phyloP scores from a whole-genome alignment of 441 rosid species.

The Omphalea diandra region DNA sequence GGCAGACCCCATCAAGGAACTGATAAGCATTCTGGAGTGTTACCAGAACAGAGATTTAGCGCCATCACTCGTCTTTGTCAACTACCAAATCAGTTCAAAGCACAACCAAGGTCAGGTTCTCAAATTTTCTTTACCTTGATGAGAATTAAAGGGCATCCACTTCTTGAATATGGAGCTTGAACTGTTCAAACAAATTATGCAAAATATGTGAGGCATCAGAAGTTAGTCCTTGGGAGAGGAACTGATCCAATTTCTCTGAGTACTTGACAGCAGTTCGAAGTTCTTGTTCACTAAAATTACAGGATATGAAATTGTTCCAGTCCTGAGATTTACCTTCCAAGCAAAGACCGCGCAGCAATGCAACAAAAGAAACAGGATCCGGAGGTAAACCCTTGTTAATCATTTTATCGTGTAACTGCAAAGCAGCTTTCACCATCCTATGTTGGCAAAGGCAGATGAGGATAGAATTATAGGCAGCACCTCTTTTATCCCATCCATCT shows the following conservation, averaged over 20 bases:
- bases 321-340: slow-evolving; percentile 55
- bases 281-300: slow-evolving; percentile 43
- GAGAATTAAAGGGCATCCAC: slow-evolving; percentile 22
- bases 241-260: slow-evolving; percentile 37
- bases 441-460: slow-evolving; percentile 57
- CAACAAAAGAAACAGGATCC: slow-evolving; percentile 57
- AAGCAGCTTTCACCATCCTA: slow-evolving; percentile 65
- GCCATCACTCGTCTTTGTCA: background rate
- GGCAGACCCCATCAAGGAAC: slow-evolving; percentile 7
- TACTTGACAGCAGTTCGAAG: slow-evolving; percentile 50
- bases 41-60: background rate
- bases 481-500: slow-evolving; percentile 52
- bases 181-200: slow-evolving; percentile 37
- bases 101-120: slow-evolving; percentile 10
- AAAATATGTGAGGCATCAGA: slow-evolving; percentile 53
- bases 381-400: slow-evolving; percentile 51
- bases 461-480: slow-evolving; percentile 62
- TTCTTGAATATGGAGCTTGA: slow-evolving; percentile 26
- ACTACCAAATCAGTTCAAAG: background rate
- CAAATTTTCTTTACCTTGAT: slow-evolving; percentile 18
- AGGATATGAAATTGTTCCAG: slow-evolving; percentile 44
- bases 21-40: background rate
- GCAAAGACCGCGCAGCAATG: slow-evolving; percentile 67
- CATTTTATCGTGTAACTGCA: slow-evolving; percentile 49
- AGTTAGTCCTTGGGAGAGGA: slow-evolving; percentile 39